Evolutionary conservation across 176 grass and related monocot genomes (phyloP).

Genomic region (Juncus effusus): DNA sequence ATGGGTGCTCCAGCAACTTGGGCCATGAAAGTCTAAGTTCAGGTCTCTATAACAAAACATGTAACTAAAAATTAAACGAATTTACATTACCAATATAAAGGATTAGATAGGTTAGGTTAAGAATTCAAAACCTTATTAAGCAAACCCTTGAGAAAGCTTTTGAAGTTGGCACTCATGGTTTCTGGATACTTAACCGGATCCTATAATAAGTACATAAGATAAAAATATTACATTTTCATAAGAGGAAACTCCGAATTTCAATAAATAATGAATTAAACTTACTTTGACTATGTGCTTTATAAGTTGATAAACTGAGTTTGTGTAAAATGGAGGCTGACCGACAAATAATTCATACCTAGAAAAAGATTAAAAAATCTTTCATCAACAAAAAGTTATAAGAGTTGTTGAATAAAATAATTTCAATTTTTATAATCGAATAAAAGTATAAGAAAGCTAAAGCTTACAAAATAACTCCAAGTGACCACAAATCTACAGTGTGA

Average conservation of each 20-base stretch:
- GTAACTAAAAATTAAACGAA: conserved; percentile 37
- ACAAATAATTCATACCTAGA: conserved; percentile 91
- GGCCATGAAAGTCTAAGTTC: conserved; percentile 94
- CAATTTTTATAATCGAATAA: not conserved
- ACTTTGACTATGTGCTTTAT: conserved; percentile 97
- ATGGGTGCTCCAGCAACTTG: conserved; percentile 79
- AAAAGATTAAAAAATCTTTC: not conserved
- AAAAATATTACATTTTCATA: not conserved
- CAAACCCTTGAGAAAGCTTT: conserved; percentile 90
- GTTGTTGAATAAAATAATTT: no score
- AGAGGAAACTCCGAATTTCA: not conserved
- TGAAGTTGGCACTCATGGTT: conserved; percentile 84
- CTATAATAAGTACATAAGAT: conserved; percentile 28
- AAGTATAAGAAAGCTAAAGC: conserved; percentile 20
- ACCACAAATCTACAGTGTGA: conserved; percentile 95
- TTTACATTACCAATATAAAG: conserved; percentile 4
- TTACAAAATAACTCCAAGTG: conserved; percentile 97
- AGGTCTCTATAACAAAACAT: conserved; percentile 50
- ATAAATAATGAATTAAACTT: conserved; percentile 26
- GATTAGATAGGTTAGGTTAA: conserved; percentile 4
- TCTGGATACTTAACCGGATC: conserved; percentile 99
- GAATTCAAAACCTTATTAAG: conserved; percentile 67
- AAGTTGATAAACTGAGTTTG: conserved; percentile 93
- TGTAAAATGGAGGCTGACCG: conserved; percentile 97
- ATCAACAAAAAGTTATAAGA: no score